Evolutionary conservation across 257 asterid species (phyloP).

Genomic region (Jacaranda copaia): DNA sequence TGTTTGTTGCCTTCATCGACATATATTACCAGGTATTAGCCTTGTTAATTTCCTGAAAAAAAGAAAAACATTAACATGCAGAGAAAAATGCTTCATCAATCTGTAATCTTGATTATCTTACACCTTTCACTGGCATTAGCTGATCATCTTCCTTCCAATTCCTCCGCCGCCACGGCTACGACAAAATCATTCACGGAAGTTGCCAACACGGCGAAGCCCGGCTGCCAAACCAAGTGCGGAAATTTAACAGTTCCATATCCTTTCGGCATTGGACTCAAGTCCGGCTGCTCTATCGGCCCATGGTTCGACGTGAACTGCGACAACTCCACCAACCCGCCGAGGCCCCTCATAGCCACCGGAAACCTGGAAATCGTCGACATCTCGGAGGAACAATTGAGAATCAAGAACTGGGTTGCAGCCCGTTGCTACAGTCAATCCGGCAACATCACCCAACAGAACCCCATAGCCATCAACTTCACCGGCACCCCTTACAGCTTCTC

Average conservation of each 20-base stretch:
- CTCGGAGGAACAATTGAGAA: slow-evolving; percentile 9
- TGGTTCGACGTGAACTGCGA: slow-evolving; percentile 40
- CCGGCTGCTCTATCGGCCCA: slow-evolving; percentile 40
- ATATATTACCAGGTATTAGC: too few species aligned
- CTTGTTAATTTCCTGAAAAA: neutral
- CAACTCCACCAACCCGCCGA: slow-evolving; percentile 1
- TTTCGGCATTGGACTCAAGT: slow-evolving; percentile 43
- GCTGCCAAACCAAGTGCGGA: slow-evolving; percentile 50
- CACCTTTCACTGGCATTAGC: slow-evolving; percentile 29
- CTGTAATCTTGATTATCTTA: slow-evolving; percentile 9
- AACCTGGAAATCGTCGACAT: slow-evolving; percentile 27
- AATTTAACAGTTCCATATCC: slow-evolving; percentile 42
- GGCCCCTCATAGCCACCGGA: slow-evolving; percentile 34
- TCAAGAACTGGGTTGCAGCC: slow-evolving; percentile 27
- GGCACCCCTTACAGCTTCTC: slow-evolving; percentile 40
- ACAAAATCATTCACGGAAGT: slow-evolving; percentile 29
- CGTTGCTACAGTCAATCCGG: slow-evolving; percentile 27
- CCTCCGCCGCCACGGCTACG: slow-evolving; percentile 1
- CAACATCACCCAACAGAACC: neutral
- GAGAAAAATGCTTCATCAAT: slow-evolving; percentile 20
- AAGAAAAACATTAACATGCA: neutral
- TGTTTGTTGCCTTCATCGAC: too few species aligned
- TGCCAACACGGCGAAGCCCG: slow-evolving; percentile 15
- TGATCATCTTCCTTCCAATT: neutral
- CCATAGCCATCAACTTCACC: slow-evolving; percentile 11